Percentiles rank a stretch among this genome's conserved stretches.
These are phyloP conservation scores for Pythium biforme DNA, from an alignment of 352 stramenopile genomes.

Conservation along the genomic window DNA sequence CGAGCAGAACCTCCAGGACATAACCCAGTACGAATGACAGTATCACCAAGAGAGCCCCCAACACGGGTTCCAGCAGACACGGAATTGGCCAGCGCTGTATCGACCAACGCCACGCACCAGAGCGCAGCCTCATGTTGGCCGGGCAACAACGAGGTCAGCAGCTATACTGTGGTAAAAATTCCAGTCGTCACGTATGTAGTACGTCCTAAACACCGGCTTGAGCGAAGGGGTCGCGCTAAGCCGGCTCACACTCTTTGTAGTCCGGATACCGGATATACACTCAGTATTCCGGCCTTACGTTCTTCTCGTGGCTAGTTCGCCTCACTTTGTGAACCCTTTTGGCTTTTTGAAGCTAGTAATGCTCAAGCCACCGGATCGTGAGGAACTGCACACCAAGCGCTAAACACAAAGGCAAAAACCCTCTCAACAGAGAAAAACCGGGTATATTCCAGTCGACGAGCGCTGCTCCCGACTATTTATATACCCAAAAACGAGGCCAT, in stretches of 20 bases:
- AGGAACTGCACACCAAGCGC: not conserved
- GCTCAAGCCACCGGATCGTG: not conserved
- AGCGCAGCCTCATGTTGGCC: no score
- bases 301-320: not conserved
- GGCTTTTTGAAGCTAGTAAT: not conserved
- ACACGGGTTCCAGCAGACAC: no score
- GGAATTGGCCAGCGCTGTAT: no score
- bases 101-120: no score
- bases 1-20: no score
- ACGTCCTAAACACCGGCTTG: not conserved
- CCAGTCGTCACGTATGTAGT: not conserved
- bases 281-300: not conserved
- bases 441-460: not conserved
- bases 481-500: not conserved
- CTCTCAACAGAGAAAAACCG: not conserved
- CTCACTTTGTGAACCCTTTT: not conserved
- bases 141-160: no score
- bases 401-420: not conserved
- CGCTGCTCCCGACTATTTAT: not conserved
- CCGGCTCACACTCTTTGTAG: not conserved
- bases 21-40: no score
- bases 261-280: not conserved
- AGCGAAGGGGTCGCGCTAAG: not conserved
- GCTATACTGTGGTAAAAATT: no score
- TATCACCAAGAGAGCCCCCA: no score